These are phyloP conservation scores for Globisporangium abappressorium DNA, from an alignment of 352 stramenopile genomes.

Conservation along the genomic window DNA sequence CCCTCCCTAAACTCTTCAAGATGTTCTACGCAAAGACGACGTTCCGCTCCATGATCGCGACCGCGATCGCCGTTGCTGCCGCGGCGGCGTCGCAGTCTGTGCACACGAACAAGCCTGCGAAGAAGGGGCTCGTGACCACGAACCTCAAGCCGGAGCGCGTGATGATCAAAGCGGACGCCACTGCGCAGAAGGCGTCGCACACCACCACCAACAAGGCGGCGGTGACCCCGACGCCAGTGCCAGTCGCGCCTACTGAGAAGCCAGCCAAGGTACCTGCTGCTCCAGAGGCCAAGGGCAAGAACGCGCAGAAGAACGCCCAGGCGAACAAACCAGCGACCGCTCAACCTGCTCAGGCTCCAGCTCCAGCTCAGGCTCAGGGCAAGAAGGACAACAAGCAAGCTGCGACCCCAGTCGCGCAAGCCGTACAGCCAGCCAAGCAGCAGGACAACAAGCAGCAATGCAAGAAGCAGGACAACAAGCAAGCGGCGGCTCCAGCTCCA, in stretches of 20 bases:
- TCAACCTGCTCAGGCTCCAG: background rate
- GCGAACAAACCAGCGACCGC: conserved; percentile 5
- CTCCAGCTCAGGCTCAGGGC: background rate
- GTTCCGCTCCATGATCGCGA: conserved; percentile 13
- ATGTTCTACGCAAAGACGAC: conserved; percentile 18
- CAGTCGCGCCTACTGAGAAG: background rate
- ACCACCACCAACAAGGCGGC: conserved; percentile 1
- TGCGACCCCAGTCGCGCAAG: too few relatives aligned
- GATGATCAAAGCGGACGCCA: conserved; percentile 7
- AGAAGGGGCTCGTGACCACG: conserved; percentile 14
- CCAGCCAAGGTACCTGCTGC: background rate
- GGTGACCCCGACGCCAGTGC: background rate
- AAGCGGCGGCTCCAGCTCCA: background rate
- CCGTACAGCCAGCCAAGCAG: too few relatives aligned
- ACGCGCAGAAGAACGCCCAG: background rate
- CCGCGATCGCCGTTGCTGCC: conserved; percentile 7
- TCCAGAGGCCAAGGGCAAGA: conserved; percentile 4
- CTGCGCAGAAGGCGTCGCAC: background rate
- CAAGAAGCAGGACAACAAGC: conserved; percentile 14
- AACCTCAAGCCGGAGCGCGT: conserved; percentile 13
- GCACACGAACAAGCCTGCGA: conserved; percentile 3
- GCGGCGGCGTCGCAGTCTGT: conserved; percentile 6
- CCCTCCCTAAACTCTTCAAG: background rate
- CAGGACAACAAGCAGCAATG: conserved; percentile 9
- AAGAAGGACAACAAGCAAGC: background rate